Evolutionary conservation across 441 rosid genomes (phyloP).

Genomic region (Geranium incanum): DNA sequence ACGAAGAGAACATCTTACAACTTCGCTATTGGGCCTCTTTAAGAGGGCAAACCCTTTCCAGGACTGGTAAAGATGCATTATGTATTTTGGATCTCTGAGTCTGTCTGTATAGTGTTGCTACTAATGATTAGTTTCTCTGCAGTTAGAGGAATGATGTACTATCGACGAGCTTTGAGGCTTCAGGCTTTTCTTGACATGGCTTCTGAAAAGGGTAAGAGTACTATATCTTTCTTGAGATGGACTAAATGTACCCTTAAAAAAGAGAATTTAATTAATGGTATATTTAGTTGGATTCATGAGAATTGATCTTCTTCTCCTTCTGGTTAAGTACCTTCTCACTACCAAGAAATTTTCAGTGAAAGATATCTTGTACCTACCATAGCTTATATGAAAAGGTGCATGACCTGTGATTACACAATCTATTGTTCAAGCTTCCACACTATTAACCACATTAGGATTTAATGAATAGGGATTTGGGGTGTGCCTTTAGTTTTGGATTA

Average conservation of each 20-base stretch:
- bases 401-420: slow-evolving; percentile 3
- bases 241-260: too few relatives aligned
- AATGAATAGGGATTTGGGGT: slow-evolving; percentile 2
- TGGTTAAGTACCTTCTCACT: too few relatives aligned
- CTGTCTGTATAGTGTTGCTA: slow-evolving; percentile 1
- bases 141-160: slow-evolving; percentile 99
- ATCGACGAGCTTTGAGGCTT: slow-evolving; percentile 88
- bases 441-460: background rate
- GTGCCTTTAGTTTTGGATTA: slow-evolving; percentile 1
- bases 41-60: slow-evolving; percentile 92
- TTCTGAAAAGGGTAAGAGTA: slow-evolving; percentile 52
- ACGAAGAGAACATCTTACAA: slow-evolving; percentile 85
- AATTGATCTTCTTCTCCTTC: background rate
- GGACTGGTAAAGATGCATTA: slow-evolving; percentile 60
- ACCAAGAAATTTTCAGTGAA: background rate
- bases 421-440: background rate
- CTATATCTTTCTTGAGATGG: background rate
- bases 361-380: background rate
- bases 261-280: background rate
- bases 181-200: slow-evolving; percentile 99
- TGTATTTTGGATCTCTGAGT: slow-evolving; percentile 15
- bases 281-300: background rate
- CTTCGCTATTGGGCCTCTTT: slow-evolving; percentile 97
- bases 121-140: slow-evolving; percentile 30
- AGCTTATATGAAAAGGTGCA: background rate